Evolutionary conservation across 1,284 basidiomycete genomes (phyloP).

Genomic region (Malassezia psittaci): DNA sequence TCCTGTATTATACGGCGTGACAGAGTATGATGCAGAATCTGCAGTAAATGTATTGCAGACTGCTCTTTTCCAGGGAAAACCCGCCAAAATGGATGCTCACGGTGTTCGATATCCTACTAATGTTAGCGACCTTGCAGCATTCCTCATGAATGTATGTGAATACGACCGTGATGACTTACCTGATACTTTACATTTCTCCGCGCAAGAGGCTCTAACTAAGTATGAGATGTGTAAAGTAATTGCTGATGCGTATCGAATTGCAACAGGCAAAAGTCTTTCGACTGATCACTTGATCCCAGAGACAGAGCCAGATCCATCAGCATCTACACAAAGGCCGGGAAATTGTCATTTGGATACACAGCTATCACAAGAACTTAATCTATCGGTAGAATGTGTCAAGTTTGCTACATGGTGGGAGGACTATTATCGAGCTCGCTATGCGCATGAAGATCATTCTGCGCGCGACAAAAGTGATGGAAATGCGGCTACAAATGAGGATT

Average conservation of each 20-base stretch:
- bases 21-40: slow-evolving; percentile 32
- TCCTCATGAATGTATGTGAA: slow-evolving; percentile 48
- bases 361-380: slow-evolving; percentile 25
- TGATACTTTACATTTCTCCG: slow-evolving; percentile 50
- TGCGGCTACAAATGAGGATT: not conserved
- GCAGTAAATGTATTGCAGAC: slow-evolving; percentile 41
- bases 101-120: slow-evolving; percentile 53
- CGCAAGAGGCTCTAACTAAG: slow-evolving; percentile 51
- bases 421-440: slow-evolving; percentile 18
- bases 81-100: slow-evolving; percentile 34
- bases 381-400: slow-evolving; percentile 23
- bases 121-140: slow-evolving; percentile 50
- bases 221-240: slow-evolving; percentile 50
- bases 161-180: slow-evolving; percentile 19
- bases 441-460: not conserved
- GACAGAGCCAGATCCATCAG: slow-evolving; percentile 35
- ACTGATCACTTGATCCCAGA: slow-evolving; percentile 35
- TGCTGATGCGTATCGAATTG: slow-evolving; percentile 28
- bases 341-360: slow-evolving; percentile 40
- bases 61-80: slow-evolving; percentile 18
- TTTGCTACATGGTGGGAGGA: slow-evolving; percentile 43
- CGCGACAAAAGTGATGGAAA: not conserved
- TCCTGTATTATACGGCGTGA: slow-evolving; percentile 44
- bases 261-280: slow-evolving; percentile 21
- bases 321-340: slow-evolving; percentile 34